Evolutionary conservation across 768 basidiomycete genomes (phyloP), one percentile per base, ranked within the genome.

Genomic region (Mycena chlorophos): DNA sequence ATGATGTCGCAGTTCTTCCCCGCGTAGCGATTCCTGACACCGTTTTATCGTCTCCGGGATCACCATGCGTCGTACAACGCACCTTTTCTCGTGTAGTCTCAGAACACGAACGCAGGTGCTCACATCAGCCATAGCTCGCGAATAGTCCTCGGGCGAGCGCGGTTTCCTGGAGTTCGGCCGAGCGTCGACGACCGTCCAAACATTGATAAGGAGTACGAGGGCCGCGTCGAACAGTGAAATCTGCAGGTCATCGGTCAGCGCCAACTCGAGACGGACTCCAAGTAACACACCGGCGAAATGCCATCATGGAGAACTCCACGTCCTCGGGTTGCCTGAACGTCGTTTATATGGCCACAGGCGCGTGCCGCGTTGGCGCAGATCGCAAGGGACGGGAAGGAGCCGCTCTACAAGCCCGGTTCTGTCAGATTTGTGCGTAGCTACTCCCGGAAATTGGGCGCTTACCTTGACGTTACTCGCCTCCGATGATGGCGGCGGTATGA

Each of bases 161-260:
- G 40, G 10, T 6, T 27, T 50, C 12, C 16, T 20, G n/a, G n/a
- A n/a, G n/a, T n/a, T n/a, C 28, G 38, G 20, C 22, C 40, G 13
- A 6, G 40, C 55, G 25, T 25, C 38, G 55, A 56, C 40, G 3
- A 49, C 78, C 45, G 72, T 79, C 84, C 77, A 85, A 14, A 85
- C 75, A 31, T 80, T 80, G 40, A 86, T 68, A 27, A 87, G 69
- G 4, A 85, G 71, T n/a, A 85, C 74, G 42, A 84, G 73, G 4
- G 76, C 78, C 2, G 80, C 71, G 5, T 76, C 76, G 62, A 82
- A 80, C 0, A 78, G 68, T 19, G 72, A 56, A 38, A 63, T 28
- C 67, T 65, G 52, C 58, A n/a, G 51, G 20, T 25, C 13, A 38
- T 20, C 63, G 26, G 51, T 43, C 8, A 34, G 40, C 22, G 8